Conservation (phyloP, 805 yeast genomes). For the Ogataea henricii region DNA sequence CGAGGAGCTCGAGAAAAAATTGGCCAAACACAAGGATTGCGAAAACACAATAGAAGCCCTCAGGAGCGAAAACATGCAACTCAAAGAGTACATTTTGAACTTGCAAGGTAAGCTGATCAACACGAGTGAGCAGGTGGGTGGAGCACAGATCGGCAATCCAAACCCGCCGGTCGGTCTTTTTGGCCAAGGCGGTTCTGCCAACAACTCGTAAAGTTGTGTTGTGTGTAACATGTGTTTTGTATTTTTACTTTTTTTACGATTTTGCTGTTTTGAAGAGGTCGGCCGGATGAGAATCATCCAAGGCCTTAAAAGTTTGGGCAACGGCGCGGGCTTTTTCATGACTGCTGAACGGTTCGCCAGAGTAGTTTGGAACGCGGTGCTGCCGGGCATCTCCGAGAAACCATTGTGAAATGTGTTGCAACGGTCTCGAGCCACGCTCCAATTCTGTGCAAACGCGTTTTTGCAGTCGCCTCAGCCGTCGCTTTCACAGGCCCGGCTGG, state of each 20-base stretch:
- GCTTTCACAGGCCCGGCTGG: not conserved
- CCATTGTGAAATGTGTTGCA: not conserved
- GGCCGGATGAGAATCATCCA: conserved; percentile 15
- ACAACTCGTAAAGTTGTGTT: conserved; percentile 2
- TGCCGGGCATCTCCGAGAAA: not conserved
- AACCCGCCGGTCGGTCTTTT: conserved; percentile 25
- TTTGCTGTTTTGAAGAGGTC: conserved; percentile 10
- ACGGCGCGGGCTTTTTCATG: too few species aligned
- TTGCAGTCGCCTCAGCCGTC: not conserved
- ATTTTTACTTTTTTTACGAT: not conserved
- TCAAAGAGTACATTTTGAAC: conserved; percentile 71
- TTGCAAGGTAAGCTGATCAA: conserved; percentile 65
- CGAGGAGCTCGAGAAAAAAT: conserved; percentile 74
- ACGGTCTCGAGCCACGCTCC: not conserved
- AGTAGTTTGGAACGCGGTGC: not conserved
- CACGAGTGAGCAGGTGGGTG: conserved; percentile 9
- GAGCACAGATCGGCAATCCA: conserved; percentile 10
- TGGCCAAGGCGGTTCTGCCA: conserved; percentile 13
- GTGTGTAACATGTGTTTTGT: not conserved
- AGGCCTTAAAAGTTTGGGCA: not conserved
- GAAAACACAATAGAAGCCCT: conserved; percentile 67
- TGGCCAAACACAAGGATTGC: conserved; percentile 61
- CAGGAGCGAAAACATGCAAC: conserved; percentile 66
- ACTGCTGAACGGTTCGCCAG: too few species aligned
- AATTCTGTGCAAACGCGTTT: not conserved